Conservation (phyloP, 2,329 filamentous ascomycete genomes). For the Lecanicillium sp. region DNA sequence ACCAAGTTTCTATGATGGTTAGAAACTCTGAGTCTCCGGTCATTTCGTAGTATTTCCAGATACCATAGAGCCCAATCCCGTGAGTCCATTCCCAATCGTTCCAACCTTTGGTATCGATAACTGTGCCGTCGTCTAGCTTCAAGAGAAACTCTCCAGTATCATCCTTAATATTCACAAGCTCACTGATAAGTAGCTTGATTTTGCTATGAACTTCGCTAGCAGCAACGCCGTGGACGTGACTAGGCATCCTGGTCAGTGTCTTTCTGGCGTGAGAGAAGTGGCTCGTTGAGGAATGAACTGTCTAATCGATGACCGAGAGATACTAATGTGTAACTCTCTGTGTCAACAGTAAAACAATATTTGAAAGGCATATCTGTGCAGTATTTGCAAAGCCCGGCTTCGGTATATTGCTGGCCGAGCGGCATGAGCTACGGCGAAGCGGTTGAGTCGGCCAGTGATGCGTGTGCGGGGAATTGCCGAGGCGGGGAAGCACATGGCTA, state of each 20-base stretch:
- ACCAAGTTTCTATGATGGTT: conserved; percentile 66
- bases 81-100: conserved; percentile 79
- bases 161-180: conserved; percentile 71
- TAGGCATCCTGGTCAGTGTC: conserved; percentile 16
- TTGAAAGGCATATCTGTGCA: no score
- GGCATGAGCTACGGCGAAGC: no score
- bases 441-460: no score
- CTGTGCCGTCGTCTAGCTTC: conserved; percentile 59
- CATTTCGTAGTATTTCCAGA: conserved; percentile 74
- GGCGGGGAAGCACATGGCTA: no score
- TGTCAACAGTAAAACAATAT: no score
- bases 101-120: conserved; percentile 83
- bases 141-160: conserved; percentile 66
- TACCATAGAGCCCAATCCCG: conserved; percentile 69
- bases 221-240: conserved; percentile 34
- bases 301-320: no score
- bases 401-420: no score
- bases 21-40: conserved; percentile 54
- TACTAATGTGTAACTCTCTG: no score
- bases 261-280: neutral
- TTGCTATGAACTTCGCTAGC: conserved; percentile 40
- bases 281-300: no score
- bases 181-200: conserved; percentile 60
- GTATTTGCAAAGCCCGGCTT: no score
- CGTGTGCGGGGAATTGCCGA: no score